Evolutionary conservation across 2,329 filamentous ascomycete genomes (phyloP).

Genomic region (Calycina marina): DNA sequence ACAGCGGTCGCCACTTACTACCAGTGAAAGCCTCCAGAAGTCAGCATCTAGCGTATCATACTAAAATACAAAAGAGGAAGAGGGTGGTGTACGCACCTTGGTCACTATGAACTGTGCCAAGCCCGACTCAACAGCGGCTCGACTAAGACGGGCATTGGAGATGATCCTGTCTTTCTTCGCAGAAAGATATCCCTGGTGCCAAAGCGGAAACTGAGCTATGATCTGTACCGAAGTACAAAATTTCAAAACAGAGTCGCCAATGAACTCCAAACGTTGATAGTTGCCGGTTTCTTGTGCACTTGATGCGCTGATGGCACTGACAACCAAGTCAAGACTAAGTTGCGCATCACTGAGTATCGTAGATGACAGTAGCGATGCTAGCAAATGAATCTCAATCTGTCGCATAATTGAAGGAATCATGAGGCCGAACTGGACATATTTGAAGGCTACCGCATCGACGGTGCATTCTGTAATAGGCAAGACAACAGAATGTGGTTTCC

Average conservation of each 20-base stretch:
- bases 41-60: too few species aligned
- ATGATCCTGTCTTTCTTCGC: constrained; percentile 54
- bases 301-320: constrained; percentile 57
- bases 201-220: constrained; percentile 39
- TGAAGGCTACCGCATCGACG: constrained; percentile 31
- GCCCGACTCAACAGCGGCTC: constrained; percentile 44
- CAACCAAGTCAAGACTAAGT: constrained; percentile 42
- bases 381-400: constrained; percentile 48
- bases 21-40: constrained; percentile 56
- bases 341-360: constrained; percentile 37
- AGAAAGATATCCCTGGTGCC: constrained; percentile 66
- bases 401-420: constrained; percentile 62
- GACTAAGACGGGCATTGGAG: constrained; percentile 40
- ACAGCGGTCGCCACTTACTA: constrained; percentile 56
- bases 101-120: constrained; percentile 62
- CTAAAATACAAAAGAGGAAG: too few species aligned
- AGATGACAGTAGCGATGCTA: constrained; percentile 44
- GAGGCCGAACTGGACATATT: constrained; percentile 31
- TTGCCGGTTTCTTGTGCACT: constrained; percentile 44
- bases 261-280: constrained; percentile 75
- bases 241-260: constrained; percentile 78
- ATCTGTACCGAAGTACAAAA: constrained; percentile 54
- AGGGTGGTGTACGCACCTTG: too few species aligned
- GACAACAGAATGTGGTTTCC: constrained; percentile 30
- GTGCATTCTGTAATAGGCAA: constrained; percentile 34